phyloP scores from a whole-genome alignment of 495 filamentous ascomycete genomes.

The Aspergillus panamensis region DNA sequence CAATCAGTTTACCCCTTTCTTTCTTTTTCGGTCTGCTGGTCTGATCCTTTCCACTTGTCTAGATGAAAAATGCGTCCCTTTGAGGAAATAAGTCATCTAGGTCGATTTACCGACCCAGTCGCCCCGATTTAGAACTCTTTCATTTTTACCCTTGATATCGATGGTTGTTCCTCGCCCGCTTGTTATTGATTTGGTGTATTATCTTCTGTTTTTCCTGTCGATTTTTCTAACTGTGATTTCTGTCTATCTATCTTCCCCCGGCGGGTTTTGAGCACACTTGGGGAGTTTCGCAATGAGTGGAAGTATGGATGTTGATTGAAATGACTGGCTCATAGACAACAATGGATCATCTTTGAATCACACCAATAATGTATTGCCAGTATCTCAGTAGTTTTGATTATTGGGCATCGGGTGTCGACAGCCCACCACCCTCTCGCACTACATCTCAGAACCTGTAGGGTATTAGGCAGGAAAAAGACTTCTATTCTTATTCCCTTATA shows the following conservation, averaged over 20 bases:
- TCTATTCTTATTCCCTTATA: too few species aligned
- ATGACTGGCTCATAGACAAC: constrained; percentile 26
- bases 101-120: constrained; percentile 24
- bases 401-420: too few species aligned
- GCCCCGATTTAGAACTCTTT: constrained; percentile 19
- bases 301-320: constrained; percentile 14
- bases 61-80: background rate
- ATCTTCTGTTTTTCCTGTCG: constrained; percentile 8
- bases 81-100: constrained; percentile 5
- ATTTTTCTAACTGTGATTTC: constrained; percentile 17
- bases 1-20: constrained; percentile 4
- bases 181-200: constrained; percentile 10
- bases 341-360: constrained; percentile 16
- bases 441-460: too few species aligned
- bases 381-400: too few species aligned
- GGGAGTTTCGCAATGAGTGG: constrained; percentile 6
- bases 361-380: background rate
- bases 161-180: constrained; percentile 6
- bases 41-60: constrained; percentile 13
- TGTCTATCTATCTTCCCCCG: constrained; percentile 21
- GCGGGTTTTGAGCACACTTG: constrained; percentile 15
- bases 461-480: too few species aligned
- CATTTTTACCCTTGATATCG: constrained; percentile 13
- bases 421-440: too few species aligned
- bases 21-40: constrained; percentile 21